phyloP scores from a whole-genome alignment of 2,329 filamentous ascomycete genomes.

The Calonectria pteridis region DNA sequence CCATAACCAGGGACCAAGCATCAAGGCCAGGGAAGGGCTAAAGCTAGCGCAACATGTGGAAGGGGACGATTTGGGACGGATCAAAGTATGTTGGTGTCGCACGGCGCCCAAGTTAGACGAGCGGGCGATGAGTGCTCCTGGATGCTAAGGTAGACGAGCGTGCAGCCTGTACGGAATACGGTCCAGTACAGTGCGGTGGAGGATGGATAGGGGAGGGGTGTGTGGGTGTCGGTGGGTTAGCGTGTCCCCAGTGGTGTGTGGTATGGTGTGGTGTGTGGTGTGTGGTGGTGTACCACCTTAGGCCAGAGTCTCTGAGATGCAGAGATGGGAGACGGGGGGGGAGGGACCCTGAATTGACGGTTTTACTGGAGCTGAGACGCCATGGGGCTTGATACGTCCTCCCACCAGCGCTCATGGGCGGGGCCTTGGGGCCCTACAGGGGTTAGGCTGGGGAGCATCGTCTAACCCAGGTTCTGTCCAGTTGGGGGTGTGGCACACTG shows the following conservation, averaged over 20 bases:
- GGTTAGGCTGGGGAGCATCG: constrained; percentile 16
- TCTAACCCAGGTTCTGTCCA: constrained; percentile 12
- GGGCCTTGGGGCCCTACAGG: constrained; percentile 28
- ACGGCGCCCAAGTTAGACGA: constrained; percentile 3
- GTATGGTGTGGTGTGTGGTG: constrained; percentile 1
- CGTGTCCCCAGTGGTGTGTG: neutral
- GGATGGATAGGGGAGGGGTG: neutral
- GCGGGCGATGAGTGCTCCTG: constrained; percentile 8
- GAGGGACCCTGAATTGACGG: constrained; percentile 44
- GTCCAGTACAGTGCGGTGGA: neutral
- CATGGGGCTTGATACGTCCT: constrained; percentile 26
- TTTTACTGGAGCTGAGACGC: constrained; percentile 34
- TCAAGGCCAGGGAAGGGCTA: neutral
- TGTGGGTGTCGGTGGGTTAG: neutral
- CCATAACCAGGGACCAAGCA: constrained; percentile 7
- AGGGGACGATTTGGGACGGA: constrained; percentile 9
- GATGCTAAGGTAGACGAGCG: neutral
- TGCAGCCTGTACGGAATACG: neutral
- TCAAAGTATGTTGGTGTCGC: constrained; percentile 3
- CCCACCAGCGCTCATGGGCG: constrained; percentile 27
- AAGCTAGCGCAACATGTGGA: constrained; percentile 18
- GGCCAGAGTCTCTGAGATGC: constrained; percentile 7
- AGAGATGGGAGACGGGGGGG: constrained; percentile 16
- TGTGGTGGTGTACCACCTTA: neutral
- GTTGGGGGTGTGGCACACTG: constrained; percentile 7